Percentiles rank a stretch among this genome's conserved stretches.
Conservation (phyloP, 148 eudicot species). For the Simmondsia chinensis region DNA sequence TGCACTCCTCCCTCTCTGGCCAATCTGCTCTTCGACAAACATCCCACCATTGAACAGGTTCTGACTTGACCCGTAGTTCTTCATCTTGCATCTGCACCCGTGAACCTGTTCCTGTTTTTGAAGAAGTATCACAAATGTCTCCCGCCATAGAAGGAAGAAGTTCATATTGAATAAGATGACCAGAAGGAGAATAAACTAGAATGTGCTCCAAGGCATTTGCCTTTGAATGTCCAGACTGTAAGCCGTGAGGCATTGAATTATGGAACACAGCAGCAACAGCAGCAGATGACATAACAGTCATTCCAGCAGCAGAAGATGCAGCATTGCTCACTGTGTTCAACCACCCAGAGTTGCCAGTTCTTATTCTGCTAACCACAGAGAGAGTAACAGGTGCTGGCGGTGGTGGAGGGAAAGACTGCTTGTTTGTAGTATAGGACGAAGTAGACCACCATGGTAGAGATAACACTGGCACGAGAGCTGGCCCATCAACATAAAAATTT, state of each 20-base stretch:
- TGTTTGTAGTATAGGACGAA: constrained; percentile 45
- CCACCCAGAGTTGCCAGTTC: constrained; percentile 83
- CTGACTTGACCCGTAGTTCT: constrained; percentile 63
- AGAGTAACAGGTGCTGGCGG: constrained; percentile 73
- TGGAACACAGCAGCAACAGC: constrained; percentile 81
- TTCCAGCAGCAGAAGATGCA: constrained; percentile 91
- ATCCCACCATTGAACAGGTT: constrained; percentile 94
- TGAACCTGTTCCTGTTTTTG: constrained; percentile 36
- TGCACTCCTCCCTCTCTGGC: constrained; percentile 76
- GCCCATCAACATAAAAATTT: constrained; percentile 46
- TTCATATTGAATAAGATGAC: constrained; percentile 81
- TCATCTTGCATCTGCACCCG: constrained; percentile 55
- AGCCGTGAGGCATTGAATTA: constrained; percentile 30
- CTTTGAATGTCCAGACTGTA: constrained; percentile 24
- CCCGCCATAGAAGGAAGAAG: constrained; percentile 58
- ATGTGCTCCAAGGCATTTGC: constrained; percentile 55
- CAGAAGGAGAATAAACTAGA: constrained; percentile 83
- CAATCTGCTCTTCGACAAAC: constrained; percentile 95
- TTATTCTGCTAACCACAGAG: constrained; percentile 72
- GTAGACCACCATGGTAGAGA: constrained; percentile 89
- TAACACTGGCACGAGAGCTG: constrained; percentile 40
- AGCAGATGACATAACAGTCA: constrained; percentile 50
- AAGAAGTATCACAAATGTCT: constrained; percentile 41
- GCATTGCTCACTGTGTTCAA: constrained; percentile 89
- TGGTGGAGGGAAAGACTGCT: constrained; percentile 32